These are phyloP conservation scores for Pythium myriotylum DNA, from an alignment of 352 stramenopile genomes.

Conservation along the genomic window DNA sequence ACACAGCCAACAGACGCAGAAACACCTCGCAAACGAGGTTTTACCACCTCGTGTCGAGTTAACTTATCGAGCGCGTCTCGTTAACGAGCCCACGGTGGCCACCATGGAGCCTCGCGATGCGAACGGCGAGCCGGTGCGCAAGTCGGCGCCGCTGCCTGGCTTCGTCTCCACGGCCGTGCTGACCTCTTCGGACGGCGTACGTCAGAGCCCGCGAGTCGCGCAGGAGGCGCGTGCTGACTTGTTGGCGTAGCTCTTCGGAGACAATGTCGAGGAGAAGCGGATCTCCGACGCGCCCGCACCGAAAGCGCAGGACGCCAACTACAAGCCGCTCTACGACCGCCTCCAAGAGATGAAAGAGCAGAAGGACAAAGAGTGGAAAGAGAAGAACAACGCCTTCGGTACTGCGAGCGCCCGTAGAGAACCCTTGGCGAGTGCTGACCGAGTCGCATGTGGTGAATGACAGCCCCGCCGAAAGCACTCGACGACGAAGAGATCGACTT, in stretches of 20 bases:
- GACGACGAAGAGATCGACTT: constrained; percentile 88
- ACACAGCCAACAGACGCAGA: constrained; percentile 11
- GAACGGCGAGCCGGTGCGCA: constrained; percentile 21
- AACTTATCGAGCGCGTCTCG: constrained; percentile 13
- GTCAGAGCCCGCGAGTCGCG: constrained; percentile 18
- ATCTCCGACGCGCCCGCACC: constrained; percentile 65
- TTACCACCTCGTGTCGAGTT: not conserved
- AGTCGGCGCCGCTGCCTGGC: constrained; percentile 32
- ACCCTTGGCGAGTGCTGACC: not conserved
- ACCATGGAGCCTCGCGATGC: constrained; percentile 31
- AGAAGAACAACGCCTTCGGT: constrained; percentile 91
- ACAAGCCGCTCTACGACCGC: constrained; percentile 81
- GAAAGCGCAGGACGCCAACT: constrained; percentile 46
- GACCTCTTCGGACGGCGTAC: constrained; percentile 82
- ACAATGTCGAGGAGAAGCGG: constrained; percentile 85
- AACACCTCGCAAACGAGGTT: constrained; percentile 24
- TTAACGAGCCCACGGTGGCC: too few relatives aligned
- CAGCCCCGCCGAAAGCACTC: constrained; percentile 82
- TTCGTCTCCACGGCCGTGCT: constrained; percentile 86
- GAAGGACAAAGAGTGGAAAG: constrained; percentile 88
- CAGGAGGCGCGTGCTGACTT: not conserved
- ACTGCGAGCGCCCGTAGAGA: not conserved
- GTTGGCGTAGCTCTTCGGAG: constrained; percentile 73
- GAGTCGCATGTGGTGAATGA: not conserved
- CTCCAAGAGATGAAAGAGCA: constrained; percentile 77